A percentile compares a stretch with the other conserved stretches of the same genome.
These are phyloP conservation scores for Penicillium roqueforti DNA, from an alignment of 495 filamentous ascomycete species.

Conservation along the genomic window DNA sequence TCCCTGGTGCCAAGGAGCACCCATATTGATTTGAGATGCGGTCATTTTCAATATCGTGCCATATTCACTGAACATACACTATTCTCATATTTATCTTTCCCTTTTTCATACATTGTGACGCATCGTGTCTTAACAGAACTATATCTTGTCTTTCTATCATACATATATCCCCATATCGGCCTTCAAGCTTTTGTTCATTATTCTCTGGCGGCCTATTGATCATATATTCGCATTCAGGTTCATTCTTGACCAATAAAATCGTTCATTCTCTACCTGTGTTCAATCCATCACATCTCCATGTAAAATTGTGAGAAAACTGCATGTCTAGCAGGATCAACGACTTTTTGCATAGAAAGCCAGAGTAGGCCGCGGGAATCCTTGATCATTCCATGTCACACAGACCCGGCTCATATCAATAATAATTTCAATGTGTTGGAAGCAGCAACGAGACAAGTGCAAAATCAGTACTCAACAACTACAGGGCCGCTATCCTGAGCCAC, in stretches of 20 bases:
- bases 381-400: too few species aligned
- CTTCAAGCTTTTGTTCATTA: not conserved
- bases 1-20: constrained; percentile 5
- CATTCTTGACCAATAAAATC: not conserved
- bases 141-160: constrained; percentile 4
- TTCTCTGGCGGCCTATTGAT: constrained; percentile 1
- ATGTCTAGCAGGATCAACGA: too few species aligned
- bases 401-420: too few species aligned
- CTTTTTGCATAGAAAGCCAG: too few species aligned
- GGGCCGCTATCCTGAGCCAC: constrained; percentile 71
- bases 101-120: not conserved
- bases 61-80: not conserved
- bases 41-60: not conserved
- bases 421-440: too few species aligned
- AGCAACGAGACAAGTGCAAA: not conserved
- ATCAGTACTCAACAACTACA: constrained; percentile 66
- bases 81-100: not conserved
- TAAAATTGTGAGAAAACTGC: too few species aligned
- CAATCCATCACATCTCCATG: too few species aligned
- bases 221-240: constrained; percentile 1
- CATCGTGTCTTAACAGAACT: not conserved
- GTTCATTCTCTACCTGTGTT: too few species aligned
- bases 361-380: too few species aligned
- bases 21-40: constrained; percentile 3
- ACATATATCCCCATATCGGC: constrained; percentile 6